Evolutionary conservation across 371 early-diverging fungal genomes (phyloP).

Genomic region (Apophysomyces trapeziformis): DNA sequence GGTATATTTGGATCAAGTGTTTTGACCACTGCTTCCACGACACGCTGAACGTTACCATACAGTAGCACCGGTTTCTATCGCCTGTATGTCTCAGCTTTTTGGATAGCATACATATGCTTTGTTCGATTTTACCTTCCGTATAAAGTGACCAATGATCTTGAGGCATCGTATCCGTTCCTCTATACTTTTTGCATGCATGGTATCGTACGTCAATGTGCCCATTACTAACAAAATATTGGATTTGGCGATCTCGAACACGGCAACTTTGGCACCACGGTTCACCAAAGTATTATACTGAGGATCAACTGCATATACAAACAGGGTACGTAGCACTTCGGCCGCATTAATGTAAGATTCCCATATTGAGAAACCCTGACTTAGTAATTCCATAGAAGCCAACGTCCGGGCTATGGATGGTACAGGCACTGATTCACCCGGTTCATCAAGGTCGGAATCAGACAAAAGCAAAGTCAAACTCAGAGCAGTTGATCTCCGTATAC

Average conservation of each 20-base stretch:
- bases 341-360: constrained; percentile 85
- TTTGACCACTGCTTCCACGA: constrained; percentile 83
- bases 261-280: constrained; percentile 66
- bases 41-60: constrained; percentile 60
- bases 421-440: constrained; percentile 44
- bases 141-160: constrained; percentile 73
- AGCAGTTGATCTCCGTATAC: constrained; percentile 58
- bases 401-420: constrained; percentile 61
- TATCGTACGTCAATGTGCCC: constrained; percentile 75
- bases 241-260: constrained; percentile 76
- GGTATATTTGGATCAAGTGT: constrained; percentile 85
- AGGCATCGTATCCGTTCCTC: constrained; percentile 64
- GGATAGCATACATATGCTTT: not conserved
- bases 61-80: constrained; percentile 69
- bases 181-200: constrained; percentile 67
- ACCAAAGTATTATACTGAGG: constrained; percentile 35
- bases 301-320: constrained; percentile 65
- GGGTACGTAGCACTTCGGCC: constrained; percentile 66
- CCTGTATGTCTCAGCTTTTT: not conserved
- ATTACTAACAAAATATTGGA: constrained; percentile 74
- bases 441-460: constrained; percentile 49
- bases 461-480: constrained; percentile 62
- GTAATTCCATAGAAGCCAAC: constrained; percentile 73
- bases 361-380: constrained; percentile 75
- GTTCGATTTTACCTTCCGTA: constrained; percentile 60